These are phyloP conservation scores for Paramecium sexaurelia DNA, from an alignment of 73 alveolate species.

Conservation along the genomic window DNA sequence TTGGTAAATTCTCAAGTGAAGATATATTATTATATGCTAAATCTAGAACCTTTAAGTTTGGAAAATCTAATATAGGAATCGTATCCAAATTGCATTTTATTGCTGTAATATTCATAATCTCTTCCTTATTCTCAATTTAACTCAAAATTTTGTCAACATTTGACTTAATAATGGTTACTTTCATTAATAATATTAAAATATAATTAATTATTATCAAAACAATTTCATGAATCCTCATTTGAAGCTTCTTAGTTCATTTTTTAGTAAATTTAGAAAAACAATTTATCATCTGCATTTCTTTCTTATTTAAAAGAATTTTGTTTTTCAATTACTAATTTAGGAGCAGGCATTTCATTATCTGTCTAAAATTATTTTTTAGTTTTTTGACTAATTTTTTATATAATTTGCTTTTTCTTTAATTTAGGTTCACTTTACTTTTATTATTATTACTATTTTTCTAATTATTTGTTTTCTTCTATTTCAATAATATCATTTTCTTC, in stretches of 20 bases:
- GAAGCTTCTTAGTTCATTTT: not conserved
- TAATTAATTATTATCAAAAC: not conserved
- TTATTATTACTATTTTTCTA: not conserved
- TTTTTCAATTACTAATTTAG: not conserved
- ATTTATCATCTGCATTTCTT: not conserved
- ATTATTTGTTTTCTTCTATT: not conserved
- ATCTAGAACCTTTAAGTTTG: not conserved
- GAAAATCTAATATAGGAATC: not conserved
- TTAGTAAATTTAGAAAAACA: not conserved
- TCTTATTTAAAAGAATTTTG: not conserved
- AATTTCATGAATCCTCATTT: not conserved
- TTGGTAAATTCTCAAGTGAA: not conserved
- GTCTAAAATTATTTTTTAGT: not conserved
- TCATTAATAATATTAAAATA: not conserved
- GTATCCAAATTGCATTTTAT: not conserved
- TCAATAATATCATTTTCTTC: constrained; percentile 17
- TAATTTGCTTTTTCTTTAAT: not conserved
- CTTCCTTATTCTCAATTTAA: not conserved
- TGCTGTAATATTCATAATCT: not conserved
- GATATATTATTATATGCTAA: not conserved
- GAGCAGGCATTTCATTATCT: not conserved
- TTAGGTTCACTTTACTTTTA: not conserved
- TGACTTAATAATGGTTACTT: constrained; percentile 6
- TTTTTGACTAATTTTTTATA: not conserved
- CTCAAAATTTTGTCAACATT: not conserved